Evolutionary conservation across 306 rosid genomes (phyloP).

Genomic region (Delonix regia): DNA sequence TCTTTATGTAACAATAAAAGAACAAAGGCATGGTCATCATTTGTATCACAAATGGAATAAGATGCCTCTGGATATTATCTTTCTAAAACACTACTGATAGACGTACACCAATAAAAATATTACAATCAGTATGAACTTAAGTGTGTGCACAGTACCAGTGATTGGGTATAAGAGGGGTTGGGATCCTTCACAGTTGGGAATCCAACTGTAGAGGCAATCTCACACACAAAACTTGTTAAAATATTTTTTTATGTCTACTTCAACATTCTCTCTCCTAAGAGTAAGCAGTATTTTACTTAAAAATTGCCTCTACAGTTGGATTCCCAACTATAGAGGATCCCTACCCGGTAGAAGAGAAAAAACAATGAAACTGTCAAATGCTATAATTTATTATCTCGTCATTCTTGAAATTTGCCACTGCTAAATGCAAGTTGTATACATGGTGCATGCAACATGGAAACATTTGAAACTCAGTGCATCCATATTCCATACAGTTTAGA

Average conservation of each 20-base stretch:
- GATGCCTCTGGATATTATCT: background rate
- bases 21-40: background rate
- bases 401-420: background rate
- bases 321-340: too few species aligned
- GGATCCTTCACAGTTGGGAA: too few species aligned
- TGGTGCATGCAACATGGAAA: background rate
- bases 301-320: too few species aligned
- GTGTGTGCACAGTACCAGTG: background rate
- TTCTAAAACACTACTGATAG: background rate
- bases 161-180: too few species aligned
- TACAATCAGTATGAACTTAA: background rate
- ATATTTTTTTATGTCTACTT: too few species aligned
- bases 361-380: background rate
- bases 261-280: too few species aligned
- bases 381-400: too few species aligned
- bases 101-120: background rate
- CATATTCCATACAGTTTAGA: background rate
- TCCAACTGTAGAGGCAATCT: too few species aligned
- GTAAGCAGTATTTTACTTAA: too few species aligned
- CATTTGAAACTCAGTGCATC: background rate
- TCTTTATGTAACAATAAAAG: background rate
- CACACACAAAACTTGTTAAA: too few species aligned
- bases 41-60: background rate
- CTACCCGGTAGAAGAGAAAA: background rate
- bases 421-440: background rate